These are phyloP conservation scores for Auriscalpium orientale DNA, from an alignment of 768 basidiomycete genomes.

Conservation along the genomic window DNA sequence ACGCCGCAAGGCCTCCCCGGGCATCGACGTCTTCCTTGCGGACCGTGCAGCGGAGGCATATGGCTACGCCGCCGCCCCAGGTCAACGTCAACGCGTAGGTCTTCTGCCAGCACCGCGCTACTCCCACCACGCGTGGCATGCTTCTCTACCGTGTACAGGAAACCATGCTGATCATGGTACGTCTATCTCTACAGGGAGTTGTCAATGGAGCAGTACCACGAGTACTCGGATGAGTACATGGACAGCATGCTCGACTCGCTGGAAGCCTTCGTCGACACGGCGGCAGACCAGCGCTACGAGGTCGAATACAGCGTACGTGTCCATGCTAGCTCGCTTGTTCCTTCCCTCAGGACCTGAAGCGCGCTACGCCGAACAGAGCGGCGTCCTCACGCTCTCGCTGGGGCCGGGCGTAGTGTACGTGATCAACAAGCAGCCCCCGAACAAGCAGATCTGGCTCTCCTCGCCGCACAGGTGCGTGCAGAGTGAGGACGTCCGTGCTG, in stretches of 20 bases:
- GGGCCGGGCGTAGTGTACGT: slow-evolving; percentile 83
- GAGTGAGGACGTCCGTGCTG: no score
- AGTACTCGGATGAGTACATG: slow-evolving; percentile 72
- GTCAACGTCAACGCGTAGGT: slow-evolving; percentile 42
- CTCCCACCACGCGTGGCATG: not conserved
- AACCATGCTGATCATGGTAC: no score
- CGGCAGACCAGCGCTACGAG: slow-evolving; percentile 54
- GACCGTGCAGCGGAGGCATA: slow-evolving; percentile 4
- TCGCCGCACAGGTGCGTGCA: slow-evolving; percentile 68
- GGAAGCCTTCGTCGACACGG: slow-evolving; percentile 61
- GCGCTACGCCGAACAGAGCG: slow-evolving; percentile 46
- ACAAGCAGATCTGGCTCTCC: slow-evolving; percentile 95
- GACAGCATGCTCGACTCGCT: slow-evolving; percentile 63
- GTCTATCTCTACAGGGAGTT: slow-evolving; percentile 32
- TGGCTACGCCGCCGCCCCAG: slow-evolving; percentile 51
- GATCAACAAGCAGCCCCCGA: slow-evolving; percentile 95
- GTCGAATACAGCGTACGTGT: slow-evolving; percentile 80
- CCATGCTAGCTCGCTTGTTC: not conserved
- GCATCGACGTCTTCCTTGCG: not conserved
- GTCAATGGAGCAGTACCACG: slow-evolving; percentile 61
- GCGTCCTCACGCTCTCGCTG: slow-evolving; percentile 79
- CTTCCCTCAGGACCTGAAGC: not conserved
- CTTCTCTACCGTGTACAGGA: no score
- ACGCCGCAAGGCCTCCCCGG: not conserved
- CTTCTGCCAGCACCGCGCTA: not conserved